Conservation (phyloP, 2,329 filamentous ascomycete genomes). For the Fusarium bactridioides region DNA sequence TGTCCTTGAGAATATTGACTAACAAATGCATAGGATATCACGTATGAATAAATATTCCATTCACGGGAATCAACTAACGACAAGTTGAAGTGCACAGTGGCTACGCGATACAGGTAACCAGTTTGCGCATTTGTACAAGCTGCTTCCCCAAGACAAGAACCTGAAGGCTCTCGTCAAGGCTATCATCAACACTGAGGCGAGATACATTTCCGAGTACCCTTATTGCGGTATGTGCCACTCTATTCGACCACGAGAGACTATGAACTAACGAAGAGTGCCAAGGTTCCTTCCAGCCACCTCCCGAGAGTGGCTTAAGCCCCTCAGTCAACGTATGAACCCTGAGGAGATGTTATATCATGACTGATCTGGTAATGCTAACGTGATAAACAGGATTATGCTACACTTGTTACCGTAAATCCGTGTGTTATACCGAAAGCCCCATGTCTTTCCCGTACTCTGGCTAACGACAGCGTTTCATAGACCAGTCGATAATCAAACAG, state of each 20-base stretch:
- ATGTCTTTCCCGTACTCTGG: no score
- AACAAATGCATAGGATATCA: background rate
- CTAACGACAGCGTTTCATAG: background rate
- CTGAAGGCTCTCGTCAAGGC: conserved; percentile 11
- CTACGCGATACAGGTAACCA: conserved; percentile 16
- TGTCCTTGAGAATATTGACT: background rate
- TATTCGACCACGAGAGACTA: fast-evolving
- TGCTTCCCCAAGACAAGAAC: conserved; percentile 8
- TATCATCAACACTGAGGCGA: conserved; percentile 18
- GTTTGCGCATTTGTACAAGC: conserved; percentile 21
- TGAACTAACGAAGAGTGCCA: background rate
- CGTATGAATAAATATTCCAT: background rate
- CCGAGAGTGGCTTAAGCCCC: conserved; percentile 11
- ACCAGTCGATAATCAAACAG: conserved; percentile 18
- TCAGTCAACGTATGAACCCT: conserved; percentile 1
- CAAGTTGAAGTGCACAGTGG: background rate
- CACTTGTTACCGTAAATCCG: conserved; percentile 9
- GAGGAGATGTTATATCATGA: background rate
- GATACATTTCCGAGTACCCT: conserved; percentile 15
- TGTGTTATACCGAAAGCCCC: background rate
- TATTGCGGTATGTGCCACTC: conserved; percentile 1
- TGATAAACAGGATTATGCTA: background rate
- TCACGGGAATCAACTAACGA: background rate
- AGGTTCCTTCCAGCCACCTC: conserved; percentile 18
- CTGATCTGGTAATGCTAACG: background rate